Conservation (phyloP, 257 asterid genomes). For the Solanum chilense region DNA sequence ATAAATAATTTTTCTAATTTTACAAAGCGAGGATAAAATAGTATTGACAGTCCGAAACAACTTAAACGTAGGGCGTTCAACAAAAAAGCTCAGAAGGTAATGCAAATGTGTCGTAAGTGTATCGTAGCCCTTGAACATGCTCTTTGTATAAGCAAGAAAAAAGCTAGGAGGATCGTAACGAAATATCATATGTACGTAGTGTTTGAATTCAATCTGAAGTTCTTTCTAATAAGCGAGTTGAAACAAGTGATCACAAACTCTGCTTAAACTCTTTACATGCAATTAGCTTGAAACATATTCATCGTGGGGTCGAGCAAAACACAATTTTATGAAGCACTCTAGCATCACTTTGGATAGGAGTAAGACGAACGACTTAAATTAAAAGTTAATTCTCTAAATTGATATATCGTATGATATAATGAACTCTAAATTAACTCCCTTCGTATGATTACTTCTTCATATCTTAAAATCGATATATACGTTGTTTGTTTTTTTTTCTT, state of each 20-base stretch:
- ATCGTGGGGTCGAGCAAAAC: background rate
- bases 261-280: background rate
- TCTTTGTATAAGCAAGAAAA: background rate
- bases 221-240: background rate
- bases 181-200: background rate
- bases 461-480: too few relatives aligned
- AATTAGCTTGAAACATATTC: background rate
- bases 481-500: too few relatives aligned
- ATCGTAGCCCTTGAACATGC: background rate
- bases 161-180: background rate
- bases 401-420: too few relatives aligned
- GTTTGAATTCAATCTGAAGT: background rate
- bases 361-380: background rate
- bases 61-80: too few relatives aligned
- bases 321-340: background rate
- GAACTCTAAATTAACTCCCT: too few relatives aligned
- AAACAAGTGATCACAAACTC: background rate
- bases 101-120: background rate
- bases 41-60: background rate
- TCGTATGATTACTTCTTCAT: too few relatives aligned
- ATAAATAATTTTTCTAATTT: too few relatives aligned
- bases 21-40: too few relatives aligned
- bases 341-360: background rate
- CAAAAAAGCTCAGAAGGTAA: too few relatives aligned
- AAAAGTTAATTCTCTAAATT: background rate